phyloP scores from a whole-genome alignment of 345 rosid species.

The Moricandia arvensis region DNA sequence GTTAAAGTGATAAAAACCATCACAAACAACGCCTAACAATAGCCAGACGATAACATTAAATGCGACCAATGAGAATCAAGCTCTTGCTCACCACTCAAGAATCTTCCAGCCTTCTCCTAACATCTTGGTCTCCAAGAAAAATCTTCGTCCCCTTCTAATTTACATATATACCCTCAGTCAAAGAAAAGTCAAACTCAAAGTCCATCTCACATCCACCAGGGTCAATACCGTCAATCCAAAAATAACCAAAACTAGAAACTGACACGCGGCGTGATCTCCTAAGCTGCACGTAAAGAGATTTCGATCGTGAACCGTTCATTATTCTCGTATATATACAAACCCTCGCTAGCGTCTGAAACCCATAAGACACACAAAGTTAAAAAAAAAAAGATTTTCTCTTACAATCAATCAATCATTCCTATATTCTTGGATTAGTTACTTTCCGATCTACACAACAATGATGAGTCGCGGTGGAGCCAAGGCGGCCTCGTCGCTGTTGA shows the following conservation, averaged over 20 bases:
- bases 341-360: background rate
- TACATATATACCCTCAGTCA: slow-evolving; percentile 21
- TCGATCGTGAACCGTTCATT: slow-evolving; percentile 20
- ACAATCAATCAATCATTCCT: background rate
- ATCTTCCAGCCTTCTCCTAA: slow-evolving; percentile 1
- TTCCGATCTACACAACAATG: slow-evolving; percentile 9
- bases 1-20: background rate
- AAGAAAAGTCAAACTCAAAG: slow-evolving; percentile 15
- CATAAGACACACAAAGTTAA: background rate
- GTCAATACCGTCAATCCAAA: background rate
- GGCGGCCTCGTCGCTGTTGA: slow-evolving; percentile 23
- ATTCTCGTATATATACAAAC: background rate
- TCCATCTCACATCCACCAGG: background rate
- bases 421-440: slow-evolving; percentile 22
- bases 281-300: background rate
- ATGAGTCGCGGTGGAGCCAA: slow-evolving; percentile 35
- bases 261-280: slow-evolving; percentile 19
- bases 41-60: slow-evolving; percentile 19
- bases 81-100: slow-evolving; percentile 28
- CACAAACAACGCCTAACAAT: background rate
- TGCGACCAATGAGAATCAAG: slow-evolving; percentile 10
- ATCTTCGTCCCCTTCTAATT: background rate
- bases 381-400: background rate
- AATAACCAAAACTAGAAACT: background rate
- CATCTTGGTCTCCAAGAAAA: slow-evolving; percentile 28